These are phyloP conservation scores for Penicillium soppii DNA, from an alignment of 495 filamentous ascomycete species.

Conservation along the genomic window DNA sequence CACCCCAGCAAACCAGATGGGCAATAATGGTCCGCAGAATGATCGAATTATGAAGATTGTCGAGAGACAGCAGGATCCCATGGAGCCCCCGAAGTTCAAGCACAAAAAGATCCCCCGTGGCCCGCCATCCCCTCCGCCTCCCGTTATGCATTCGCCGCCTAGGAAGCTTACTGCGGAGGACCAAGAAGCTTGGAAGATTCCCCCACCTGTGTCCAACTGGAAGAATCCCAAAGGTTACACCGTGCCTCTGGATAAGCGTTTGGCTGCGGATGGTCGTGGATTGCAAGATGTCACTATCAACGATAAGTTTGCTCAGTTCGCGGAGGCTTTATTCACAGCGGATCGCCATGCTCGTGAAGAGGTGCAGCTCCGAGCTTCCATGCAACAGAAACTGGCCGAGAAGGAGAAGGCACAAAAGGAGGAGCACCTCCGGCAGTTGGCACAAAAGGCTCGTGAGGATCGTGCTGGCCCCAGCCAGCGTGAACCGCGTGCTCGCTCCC, in stretches of 20 bases:
- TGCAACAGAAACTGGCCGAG: slow-evolving; percentile 96
- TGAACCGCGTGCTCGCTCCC: slow-evolving; percentile 40
- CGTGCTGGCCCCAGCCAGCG: slow-evolving; percentile 55
- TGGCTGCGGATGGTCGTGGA: slow-evolving; percentile 93
- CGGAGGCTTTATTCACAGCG: slow-evolving; percentile 89
- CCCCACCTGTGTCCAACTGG: slow-evolving; percentile 95
- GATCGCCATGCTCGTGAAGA: slow-evolving; percentile 95
- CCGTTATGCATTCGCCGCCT: slow-evolving; percentile 93
- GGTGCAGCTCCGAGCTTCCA: slow-evolving; percentile 84
- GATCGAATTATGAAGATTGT: slow-evolving; percentile 99
- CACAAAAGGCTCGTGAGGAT: slow-evolving; percentile 88
- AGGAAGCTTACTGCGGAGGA: slow-evolving; percentile 95
- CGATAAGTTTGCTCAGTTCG: slow-evolving; percentile 97
- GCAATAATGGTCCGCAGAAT: slow-evolving; percentile 80
- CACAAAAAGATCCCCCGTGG: slow-evolving; percentile 97
- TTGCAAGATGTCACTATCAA: slow-evolving; percentile 96
- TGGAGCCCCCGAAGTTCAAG: slow-evolving; percentile 98
- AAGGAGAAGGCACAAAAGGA: slow-evolving; percentile 95
- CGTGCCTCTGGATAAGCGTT: slow-evolving; percentile 90
- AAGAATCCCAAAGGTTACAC: slow-evolving; percentile 99
- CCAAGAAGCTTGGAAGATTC: slow-evolving; percentile 95
- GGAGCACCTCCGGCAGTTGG: slow-evolving; percentile 84
- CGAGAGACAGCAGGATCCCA: slow-evolving; percentile 88
- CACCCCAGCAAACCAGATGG: slow-evolving; percentile 96
- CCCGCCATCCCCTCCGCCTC: slow-evolving; percentile 87